Base-by-base conservation (phyloP, 495 filamentous ascomycete genomes). In the Penicillium argentinense region DNA sequence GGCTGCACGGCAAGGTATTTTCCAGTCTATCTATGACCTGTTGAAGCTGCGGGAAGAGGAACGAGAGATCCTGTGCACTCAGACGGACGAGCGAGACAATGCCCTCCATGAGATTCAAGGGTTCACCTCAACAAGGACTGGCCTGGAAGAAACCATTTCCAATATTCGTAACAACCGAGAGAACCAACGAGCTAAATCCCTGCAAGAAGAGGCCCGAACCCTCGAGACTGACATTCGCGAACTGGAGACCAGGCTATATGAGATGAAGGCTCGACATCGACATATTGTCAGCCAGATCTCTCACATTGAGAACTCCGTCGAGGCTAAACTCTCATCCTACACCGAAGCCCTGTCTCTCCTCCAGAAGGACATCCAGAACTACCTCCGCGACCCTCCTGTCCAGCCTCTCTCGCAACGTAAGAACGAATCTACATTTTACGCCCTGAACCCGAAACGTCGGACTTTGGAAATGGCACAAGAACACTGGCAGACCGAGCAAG, bases 391-490 rank as follows among this genome's bases (percentile, higher is more conserved):
- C 18, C 73, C 73, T 24, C 73, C 70, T 2, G 43, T 73, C 42
- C 76, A 60, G 68, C 77, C 44, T 69, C 76, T 68, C 57, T 63
- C 42, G 65, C 49, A 22, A 25, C 53, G 18, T 12, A 18, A 58
- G 0, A 47, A 45, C 24, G 51, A 66, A 25, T 54, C 66, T 9
- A 59, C 62, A 4, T 74, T 76, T 47, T 72, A 74, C 49, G 73
- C 77, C 3, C 60, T 95, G 28, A 80, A 85, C 5, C 73, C 79
- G 1, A 80, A 84, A 57, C 76, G 88, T 17, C 71, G 90, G 39
- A 95, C 89, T 2, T 66, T 89, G 14, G 81, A 82, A 19, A 87
- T 95, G 81, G 88, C 86, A 0, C 78, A 74, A 48, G 85, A 90
- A 33, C 83, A 87, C 62, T 96, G 87, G 86, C 72, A 76, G 23